A percentile compares a stretch with the other conserved stretches of the same genome.
phyloP scores from a whole-genome alignment of 306 rosid species.

The Clitoria ternatea region DNA sequence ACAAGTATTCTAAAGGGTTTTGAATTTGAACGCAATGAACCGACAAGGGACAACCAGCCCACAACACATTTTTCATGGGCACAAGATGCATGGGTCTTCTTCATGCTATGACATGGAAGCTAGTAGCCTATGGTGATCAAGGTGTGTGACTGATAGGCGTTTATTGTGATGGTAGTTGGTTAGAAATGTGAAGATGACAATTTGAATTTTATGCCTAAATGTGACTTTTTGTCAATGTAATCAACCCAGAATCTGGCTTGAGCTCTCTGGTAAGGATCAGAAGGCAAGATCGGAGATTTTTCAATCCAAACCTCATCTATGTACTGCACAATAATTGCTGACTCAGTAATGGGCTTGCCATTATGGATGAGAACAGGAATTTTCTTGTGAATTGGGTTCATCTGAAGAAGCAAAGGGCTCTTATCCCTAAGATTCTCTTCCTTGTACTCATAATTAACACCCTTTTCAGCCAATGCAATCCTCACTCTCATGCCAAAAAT shows the following conservation, averaged over 20 bases:
- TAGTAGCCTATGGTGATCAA: too few relatives aligned
- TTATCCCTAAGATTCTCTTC: constrained; percentile 15
- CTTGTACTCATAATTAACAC: constrained; percentile 26
- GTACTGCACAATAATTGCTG: constrained; percentile 24
- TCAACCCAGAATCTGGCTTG: constrained; percentile 37
- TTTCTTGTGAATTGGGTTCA: constrained; percentile 45
- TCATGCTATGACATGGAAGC: too few relatives aligned
- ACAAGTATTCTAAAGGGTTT: too few relatives aligned
- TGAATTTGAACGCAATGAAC: too few relatives aligned
- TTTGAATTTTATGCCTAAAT: too few relatives aligned
- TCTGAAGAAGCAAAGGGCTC: constrained; percentile 27
- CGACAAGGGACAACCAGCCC: too few relatives aligned
- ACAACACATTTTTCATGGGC: too few relatives aligned
- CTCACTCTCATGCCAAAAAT: constrained; percentile 24
- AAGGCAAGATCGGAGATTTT: background rate
- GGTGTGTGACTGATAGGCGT: too few relatives aligned
- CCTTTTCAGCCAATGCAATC: constrained; percentile 30
- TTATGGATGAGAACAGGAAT: constrained; percentile 51
- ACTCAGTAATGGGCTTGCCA: constrained; percentile 27
- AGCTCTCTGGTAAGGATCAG: constrained; percentile 31
- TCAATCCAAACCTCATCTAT: constrained; percentile 34
- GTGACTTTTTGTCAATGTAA: constrained; percentile 26
- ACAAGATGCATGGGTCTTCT: too few relatives aligned
- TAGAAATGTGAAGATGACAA: too few relatives aligned
- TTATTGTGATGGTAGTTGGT: too few relatives aligned